Evolutionary conservation across 2,329 filamentous ascomycete genomes (phyloP), one percentile per base, ranked within the genome.

Genomic region (Claviceps sp.): DNA sequence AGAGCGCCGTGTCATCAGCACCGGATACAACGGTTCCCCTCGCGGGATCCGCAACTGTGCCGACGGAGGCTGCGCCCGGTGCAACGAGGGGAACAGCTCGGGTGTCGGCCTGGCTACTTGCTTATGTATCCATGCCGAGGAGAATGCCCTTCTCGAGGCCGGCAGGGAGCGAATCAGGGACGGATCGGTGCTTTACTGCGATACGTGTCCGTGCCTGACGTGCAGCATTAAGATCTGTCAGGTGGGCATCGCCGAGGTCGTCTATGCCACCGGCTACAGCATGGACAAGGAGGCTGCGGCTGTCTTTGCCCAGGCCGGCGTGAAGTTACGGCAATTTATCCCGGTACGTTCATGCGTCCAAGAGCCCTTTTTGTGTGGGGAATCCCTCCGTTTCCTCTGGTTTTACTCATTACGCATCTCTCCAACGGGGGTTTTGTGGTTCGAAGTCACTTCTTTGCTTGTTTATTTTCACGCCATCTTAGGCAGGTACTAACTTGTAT

Each of bases 151-250:
- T 53, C 75, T 98, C 9, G 93, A 98, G 72, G 93, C 93, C 20
- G 93, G 93, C 0, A 76, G 93, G 60, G 93, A 97, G 68, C 77
- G 93, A 53, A 88, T 98, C 59, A 76, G 88, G 20, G 85, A 88
- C 52, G 86, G 84, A 4, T 81, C 86, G 40, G 86, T 88, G 48
- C 72, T 98, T 26, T 98, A 96, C 70, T 96, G 90, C 68, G 88
- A 96, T 65, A 96, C 90, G 59, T 98, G 93, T 67, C 93, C 93
- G 4, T 98, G 93, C 65, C 73, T 98, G 66, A 98, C 93, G 2
- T 98, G 93, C 69, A 95, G 88, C 62, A 95, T 98, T 72, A 98
- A 98, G 73, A 97, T 98, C 62, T 87, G 88, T 22, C 93, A 98
- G 71, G 88, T 97, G 7, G 93, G 93, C 18, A 95, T 98, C 58